phyloP scores from a whole-genome alignment of 345 rosid species.

The Syzygium grande region DNA sequence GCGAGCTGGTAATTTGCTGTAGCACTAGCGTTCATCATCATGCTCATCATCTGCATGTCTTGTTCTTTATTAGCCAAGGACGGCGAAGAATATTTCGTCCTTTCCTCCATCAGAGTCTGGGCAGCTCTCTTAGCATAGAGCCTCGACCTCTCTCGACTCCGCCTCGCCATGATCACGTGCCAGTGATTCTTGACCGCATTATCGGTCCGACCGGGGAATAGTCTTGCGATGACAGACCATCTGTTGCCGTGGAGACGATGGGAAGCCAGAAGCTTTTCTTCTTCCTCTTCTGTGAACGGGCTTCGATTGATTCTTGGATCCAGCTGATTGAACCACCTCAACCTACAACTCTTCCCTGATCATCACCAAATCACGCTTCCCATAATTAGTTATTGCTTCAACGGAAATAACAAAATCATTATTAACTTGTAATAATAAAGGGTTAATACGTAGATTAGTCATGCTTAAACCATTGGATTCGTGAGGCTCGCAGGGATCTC shows the following conservation, averaged over 20 bases:
- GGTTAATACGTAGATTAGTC: not conserved
- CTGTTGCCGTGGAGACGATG: constrained; percentile 86
- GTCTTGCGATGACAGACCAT: constrained; percentile 82
- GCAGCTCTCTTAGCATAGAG: constrained; percentile 21
- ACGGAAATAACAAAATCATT: not conserved
- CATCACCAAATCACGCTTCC: not conserved
- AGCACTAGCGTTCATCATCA: not conserved
- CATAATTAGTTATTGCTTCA: not conserved
- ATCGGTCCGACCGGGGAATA: constrained; percentile 88
- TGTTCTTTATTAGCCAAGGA: not conserved
- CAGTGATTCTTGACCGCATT: constrained; percentile 97
- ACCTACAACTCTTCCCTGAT: constrained; percentile 87
- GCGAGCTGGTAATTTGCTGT: not conserved
- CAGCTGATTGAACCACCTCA: constrained; percentile 93
- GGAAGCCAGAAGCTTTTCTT: constrained; percentile 65
- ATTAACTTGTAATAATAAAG: not conserved
- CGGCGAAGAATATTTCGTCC: not conserved
- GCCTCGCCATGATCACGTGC: constrained; percentile 94
- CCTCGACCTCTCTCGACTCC: constrained; percentile 42
- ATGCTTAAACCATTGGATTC: not conserved
- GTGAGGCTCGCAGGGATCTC: not conserved
- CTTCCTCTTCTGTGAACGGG: constrained; percentile 92
- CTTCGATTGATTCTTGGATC: constrained; percentile 86
- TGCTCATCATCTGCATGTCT: not conserved
- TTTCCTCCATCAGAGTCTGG: constrained; percentile 5